Conservation (phyloP, 768 basidiomycete species). For the Leccinum boreale region DNA sequence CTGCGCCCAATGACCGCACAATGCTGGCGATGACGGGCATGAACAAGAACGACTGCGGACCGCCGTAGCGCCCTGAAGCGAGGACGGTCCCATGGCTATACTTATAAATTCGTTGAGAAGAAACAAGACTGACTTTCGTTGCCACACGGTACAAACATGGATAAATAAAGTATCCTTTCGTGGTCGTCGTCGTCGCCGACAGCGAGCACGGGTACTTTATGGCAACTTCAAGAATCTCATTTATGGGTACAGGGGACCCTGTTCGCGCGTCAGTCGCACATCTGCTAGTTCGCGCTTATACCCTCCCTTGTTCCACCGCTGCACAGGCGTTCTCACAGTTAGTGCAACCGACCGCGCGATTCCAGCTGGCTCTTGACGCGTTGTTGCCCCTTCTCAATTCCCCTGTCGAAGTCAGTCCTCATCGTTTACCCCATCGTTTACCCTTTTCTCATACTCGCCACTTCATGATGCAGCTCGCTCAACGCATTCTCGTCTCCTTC, state of each 20-base stretch:
- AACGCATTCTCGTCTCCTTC: constrained; percentile 75
- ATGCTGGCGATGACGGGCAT: constrained; percentile 9
- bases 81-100: background rate
- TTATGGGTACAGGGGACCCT: constrained; percentile 37
- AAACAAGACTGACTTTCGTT: background rate
- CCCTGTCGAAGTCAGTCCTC: constrained; percentile 50
- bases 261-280: constrained; percentile 64
- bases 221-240: constrained; percentile 33
- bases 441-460: constrained; percentile 10
- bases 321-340: constrained; percentile 73
- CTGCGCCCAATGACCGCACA: background rate
- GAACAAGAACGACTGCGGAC: background rate
- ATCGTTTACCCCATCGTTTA: constrained; percentile 11
- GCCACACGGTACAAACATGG: constrained; percentile 25
- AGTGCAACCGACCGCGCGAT: constrained; percentile 71
- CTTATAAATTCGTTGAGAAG: background rate
- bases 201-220: constrained; percentile 27
- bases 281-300: constrained; percentile 61
- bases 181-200: constrained; percentile 32
- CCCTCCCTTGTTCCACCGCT: constrained; percentile 73
- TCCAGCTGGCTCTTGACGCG: constrained; percentile 82
- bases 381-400: constrained; percentile 67
- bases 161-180: constrained; percentile 25
- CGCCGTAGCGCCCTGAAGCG: background rate
- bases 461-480: constrained; percentile 53